Conservation (phyloP, 495 filamentous ascomycete species). For the Lophiostoma macrostomum region DNA sequence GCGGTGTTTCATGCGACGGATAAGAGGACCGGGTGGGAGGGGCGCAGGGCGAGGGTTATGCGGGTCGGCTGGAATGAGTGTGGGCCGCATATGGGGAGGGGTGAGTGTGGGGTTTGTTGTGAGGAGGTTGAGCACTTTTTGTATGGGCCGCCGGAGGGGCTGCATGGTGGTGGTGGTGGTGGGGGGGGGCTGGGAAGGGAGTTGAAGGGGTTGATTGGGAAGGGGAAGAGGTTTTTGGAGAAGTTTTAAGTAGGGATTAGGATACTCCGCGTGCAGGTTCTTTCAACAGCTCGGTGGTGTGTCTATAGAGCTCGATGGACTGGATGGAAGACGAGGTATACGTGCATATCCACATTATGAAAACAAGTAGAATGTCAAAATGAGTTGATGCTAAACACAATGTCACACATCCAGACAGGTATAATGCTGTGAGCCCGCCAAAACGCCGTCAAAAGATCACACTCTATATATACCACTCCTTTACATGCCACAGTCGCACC, state of each 20-base stretch:
- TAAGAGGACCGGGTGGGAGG: conserved; percentile 34
- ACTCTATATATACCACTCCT: not conserved
- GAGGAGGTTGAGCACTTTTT: conserved; percentile 13
- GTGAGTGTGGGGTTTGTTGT: conserved; percentile 16
- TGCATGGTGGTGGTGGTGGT: not conserved
- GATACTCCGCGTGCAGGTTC: too few species aligned
- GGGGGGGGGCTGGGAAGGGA: conserved; percentile 1
- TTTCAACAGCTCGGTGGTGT: not conserved
- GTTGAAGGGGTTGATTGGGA: conserved; percentile 6
- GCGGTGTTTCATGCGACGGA: conserved; percentile 41
- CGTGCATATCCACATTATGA: too few species aligned
- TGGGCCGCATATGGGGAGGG: conserved; percentile 25
- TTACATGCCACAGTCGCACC: conserved; percentile 31
- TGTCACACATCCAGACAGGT: too few species aligned
- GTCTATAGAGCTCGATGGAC: conserved; percentile 1
- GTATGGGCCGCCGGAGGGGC: conserved; percentile 1
- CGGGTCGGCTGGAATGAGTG: conserved; percentile 26
- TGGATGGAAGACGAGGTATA: too few species aligned
- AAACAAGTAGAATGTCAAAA: too few species aligned
- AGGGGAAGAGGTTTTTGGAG: conserved; percentile 10
- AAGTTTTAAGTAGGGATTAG: too few species aligned
- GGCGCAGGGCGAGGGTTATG: conserved; percentile 37
- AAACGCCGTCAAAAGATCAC: not conserved
- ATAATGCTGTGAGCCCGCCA: not conserved
- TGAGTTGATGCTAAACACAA: too few species aligned